These are phyloP conservation scores for Xenoacremonium recifei DNA, from an alignment of 2,329 filamentous ascomycete species.

Conservation along the genomic window DNA sequence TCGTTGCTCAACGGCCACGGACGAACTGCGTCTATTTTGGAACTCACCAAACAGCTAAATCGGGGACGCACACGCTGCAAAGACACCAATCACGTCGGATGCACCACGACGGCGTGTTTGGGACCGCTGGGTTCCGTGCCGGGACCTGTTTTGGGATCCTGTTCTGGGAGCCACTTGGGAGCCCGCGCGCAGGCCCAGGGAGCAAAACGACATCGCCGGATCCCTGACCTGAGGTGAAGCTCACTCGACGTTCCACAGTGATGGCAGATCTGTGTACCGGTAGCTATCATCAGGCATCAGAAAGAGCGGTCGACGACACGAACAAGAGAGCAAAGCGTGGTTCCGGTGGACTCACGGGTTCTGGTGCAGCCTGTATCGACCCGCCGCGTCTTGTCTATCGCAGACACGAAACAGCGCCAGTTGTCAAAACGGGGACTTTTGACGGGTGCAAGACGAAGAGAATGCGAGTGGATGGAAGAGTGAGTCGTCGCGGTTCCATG, in stretches of 20 bases:
- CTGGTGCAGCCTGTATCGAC: conserved; percentile 8
- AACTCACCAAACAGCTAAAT: conserved; percentile 28
- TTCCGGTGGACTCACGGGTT: conserved; percentile 7
- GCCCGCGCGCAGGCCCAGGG: conserved; percentile 16
- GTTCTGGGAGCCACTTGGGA: conserved; percentile 8
- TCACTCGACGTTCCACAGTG: conserved; percentile 16
- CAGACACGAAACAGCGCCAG: conserved; percentile 17
- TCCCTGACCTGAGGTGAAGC: too few relatives aligned
- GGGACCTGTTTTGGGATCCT: conserved; percentile 22
- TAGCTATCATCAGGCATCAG: too few relatives aligned
- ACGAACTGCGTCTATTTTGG: conserved; percentile 25
- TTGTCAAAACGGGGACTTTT: conserved; percentile 7
- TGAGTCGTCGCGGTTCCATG: background rate
- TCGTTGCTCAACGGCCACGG: conserved; percentile 16
- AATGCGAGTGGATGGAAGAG: background rate
- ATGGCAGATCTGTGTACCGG: conserved; percentile 8
- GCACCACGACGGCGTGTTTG: background rate
- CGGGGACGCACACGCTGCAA: conserved; percentile 15
- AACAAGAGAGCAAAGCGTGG: background rate
- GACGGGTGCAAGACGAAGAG: conserved; percentile 1
- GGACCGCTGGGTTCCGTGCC: conserved; percentile 1
- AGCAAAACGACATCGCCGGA: conserved; percentile 13
- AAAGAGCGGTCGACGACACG: background rate
- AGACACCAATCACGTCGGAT: conserved; percentile 17
- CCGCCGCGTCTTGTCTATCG: conserved; percentile 11